Evolutionary conservation across 768 basidiomycete genomes (phyloP), one percentile per base, ranked within the genome.

Genomic region (Mycena albidolilacea): DNA sequence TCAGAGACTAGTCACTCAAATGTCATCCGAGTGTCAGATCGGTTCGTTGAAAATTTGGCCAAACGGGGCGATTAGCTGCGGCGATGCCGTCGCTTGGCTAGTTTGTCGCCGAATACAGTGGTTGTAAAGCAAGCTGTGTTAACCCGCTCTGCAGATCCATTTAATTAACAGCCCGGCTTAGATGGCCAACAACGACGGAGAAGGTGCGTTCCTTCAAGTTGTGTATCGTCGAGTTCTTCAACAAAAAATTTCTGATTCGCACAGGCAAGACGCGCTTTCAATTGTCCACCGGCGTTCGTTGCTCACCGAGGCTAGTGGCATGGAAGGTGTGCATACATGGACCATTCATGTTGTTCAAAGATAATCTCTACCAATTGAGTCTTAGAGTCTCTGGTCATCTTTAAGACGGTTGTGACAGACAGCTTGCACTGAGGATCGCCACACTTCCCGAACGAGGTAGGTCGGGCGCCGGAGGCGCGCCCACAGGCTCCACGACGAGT

Each of bases 321-420:
- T 50, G 62, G 46, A 64, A 50, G 43, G 41, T 23, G 60, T 62
- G 60, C 23, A 39, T 60, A 62, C 60, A 37, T 50, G 11, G 37
- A 50, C 14, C 17, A 43, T 48, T 50, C 35, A 46, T 37, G 11
- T 15, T 61, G 21, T 48, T 38, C 62, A 46, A 64, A 48, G 62
- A 64, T 23, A 50, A 63, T 63, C 23, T 35, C 44, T 21, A 41
- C 4, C 8, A 17, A 57, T 61, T 61, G 60, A 59, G 58, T 23
- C 23, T 23, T 2, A 23, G 23, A 23, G 23, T 21, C 58, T 60
- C 39, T 41, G 9, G 39, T 58, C 23, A 38, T 5, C 5, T 41
- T 54, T 52, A 39, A 30, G 55, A 30, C 66, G 19, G 55, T 67
- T 67, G 43, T 48, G 57, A 60, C 43, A 57, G 55, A 67, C 66